Conservation (phyloP, 73 alveolate genomes). For the Durusdinium trenchii region DNA sequence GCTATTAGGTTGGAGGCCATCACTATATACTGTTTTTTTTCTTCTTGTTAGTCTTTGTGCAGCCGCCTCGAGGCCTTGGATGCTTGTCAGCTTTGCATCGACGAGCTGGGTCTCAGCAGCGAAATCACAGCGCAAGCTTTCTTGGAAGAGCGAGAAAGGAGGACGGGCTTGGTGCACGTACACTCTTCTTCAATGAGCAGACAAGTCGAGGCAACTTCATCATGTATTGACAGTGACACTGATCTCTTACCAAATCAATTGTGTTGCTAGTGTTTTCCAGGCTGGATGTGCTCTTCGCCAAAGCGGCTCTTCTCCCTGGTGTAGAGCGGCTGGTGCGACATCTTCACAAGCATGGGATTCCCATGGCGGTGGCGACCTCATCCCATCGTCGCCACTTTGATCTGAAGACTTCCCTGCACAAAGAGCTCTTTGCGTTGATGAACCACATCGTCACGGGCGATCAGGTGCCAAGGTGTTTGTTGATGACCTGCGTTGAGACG, state of each 20-base stretch:
- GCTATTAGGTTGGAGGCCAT: too few species aligned
- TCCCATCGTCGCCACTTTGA: conserved; percentile 79
- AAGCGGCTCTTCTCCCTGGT: conserved; percentile 83
- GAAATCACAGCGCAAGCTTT: conserved; percentile 61
- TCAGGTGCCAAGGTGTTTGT: background rate
- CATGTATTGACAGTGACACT: background rate
- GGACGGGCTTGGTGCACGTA: background rate
- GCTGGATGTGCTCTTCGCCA: conserved; percentile 73
- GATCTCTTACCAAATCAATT: background rate
- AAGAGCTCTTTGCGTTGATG: conserved; percentile 84
- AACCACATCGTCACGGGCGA: conserved; percentile 85
- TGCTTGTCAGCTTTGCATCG: conserved; percentile 84
- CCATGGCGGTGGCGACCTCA: conserved; percentile 95
- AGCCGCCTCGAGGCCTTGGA: too few species aligned
- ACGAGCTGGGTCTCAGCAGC: conserved; percentile 51
- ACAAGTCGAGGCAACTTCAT: background rate
- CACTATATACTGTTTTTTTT: too few species aligned
- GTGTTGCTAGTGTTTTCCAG: background rate
- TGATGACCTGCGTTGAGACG: background rate
- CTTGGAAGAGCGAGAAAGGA: conserved; percentile 67
- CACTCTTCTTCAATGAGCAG: background rate
- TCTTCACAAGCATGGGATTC: conserved; percentile 90
- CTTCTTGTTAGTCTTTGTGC: background rate
- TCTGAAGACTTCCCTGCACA: conserved; percentile 71
- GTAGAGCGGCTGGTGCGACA: conserved; percentile 77